These are phyloP conservation scores for Eucalyptus urophylla DNA, from an alignment of 345 rosid species.

Conservation along the genomic window DNA sequence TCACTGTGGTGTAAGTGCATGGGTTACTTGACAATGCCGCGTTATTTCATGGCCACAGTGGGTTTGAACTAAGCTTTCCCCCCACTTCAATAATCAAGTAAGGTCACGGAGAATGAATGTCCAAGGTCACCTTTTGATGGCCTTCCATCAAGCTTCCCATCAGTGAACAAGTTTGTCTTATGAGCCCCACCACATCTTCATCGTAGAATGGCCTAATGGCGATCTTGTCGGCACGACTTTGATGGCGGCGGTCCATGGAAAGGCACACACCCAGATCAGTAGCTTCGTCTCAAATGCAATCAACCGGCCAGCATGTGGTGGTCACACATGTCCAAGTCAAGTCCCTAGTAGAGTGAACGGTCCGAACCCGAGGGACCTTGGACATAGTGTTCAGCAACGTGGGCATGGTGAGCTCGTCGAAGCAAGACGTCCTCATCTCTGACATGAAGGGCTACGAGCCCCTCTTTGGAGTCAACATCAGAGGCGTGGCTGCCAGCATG, in stretches of 20 bases:
- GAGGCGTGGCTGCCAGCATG: neutral
- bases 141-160: neutral
- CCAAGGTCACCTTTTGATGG: neutral
- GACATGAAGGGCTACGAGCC: neutral
- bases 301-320: slow-evolving; percentile 1
- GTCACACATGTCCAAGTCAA: neutral
- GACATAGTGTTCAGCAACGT: slow-evolving; percentile 28
- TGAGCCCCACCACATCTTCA: neutral
- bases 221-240: neutral
- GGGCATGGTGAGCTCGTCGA: neutral
- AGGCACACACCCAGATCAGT: slow-evolving; percentile 5
- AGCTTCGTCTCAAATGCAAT: slow-evolving; percentile 4
- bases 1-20: neutral
- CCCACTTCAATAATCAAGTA: neutral
- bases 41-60: neutral
- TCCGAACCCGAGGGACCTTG: neutral
- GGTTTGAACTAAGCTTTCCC: neutral
- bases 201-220: neutral
- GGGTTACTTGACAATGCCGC: neutral
- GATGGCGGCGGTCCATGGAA: neutral
- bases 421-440: neutral
- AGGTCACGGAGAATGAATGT: neutral
- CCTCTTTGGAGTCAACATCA: neutral
- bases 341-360: slow-evolving; percentile 7
- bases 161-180: neutral